phyloP scores from a whole-genome alignment of 169 alveolate genomes.

The Ichthyophthirius multifiliis region DNA sequence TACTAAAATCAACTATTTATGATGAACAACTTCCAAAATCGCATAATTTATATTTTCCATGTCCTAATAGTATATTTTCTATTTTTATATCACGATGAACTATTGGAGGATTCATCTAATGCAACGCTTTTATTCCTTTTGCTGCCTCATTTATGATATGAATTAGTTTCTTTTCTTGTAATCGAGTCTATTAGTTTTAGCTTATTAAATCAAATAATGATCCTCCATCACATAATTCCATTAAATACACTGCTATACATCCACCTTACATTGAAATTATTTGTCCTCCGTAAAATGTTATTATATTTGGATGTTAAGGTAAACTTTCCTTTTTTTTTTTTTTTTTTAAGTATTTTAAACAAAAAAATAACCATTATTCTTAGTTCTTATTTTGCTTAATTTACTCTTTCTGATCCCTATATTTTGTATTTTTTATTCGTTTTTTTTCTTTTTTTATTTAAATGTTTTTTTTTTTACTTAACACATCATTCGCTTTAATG shows the following conservation, averaged over 20 bases:
- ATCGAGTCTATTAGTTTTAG: constrained; percentile 38
- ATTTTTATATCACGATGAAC: constrained; percentile 87
- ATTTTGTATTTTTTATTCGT: too few species aligned
- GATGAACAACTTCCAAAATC: constrained; percentile 88
- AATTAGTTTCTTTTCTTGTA: constrained; percentile 45
- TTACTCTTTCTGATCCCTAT: neutral
- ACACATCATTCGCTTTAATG: constrained; percentile 10
- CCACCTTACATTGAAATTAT: constrained; percentile 16
- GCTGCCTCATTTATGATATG: constrained; percentile 36
- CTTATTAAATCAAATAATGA: constrained; percentile 50
- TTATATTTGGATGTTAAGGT: constrained; percentile 54
- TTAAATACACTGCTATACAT: constrained; percentile 52
- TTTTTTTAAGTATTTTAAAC: neutral
- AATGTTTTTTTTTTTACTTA: neutral
- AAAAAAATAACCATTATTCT: neutral
- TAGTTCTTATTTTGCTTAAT: neutral
- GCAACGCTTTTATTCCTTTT: constrained; percentile 62
- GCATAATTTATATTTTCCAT: constrained; percentile 82
- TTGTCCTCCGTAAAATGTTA: constrained; percentile 45
- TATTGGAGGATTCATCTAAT: constrained; percentile 65
- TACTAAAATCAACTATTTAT: constrained; percentile 38
- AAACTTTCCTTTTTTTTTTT: constrained; percentile 45
- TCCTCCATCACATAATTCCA: constrained; percentile 79
- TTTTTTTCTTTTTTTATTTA: neutral
- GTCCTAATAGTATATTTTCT: constrained; percentile 73